Evolutionary conservation across 1,284 basidiomycete genomes (phyloP).

Genomic region (Ceratobasidium sp.): DNA sequence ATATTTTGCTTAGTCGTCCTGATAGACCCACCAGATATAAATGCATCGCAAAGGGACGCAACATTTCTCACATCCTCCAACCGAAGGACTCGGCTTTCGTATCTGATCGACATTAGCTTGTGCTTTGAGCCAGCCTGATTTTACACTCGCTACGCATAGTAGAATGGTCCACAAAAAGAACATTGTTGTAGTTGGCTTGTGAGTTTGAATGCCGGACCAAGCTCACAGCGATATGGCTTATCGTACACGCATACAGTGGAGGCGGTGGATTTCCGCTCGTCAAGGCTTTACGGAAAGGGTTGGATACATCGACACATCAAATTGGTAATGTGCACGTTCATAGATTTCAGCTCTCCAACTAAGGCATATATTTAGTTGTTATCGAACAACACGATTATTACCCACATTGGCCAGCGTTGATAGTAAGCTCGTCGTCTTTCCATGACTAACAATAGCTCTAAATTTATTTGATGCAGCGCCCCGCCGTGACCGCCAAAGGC

Average conservation of each 20-base stretch:
- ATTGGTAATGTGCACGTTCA: background rate
- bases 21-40: background rate
- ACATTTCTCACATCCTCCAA: no score
- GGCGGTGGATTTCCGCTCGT: conserved; percentile 13
- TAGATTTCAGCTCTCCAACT: background rate
- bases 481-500: conserved; percentile 53
- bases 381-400: conserved; percentile 32
- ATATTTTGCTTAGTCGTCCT: background rate
- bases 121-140: no score
- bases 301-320: conserved; percentile 6
- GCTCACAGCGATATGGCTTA: background rate
- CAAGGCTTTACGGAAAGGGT: conserved; percentile 1
- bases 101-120: no score
- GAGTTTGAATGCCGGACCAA: background rate
- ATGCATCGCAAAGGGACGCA: background rate
- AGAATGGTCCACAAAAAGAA: conserved; percentile 33
- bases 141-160: no score
- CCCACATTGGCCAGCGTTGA: conserved; percentile 18
- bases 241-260: background rate
- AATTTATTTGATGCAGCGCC: conserved; percentile 48
- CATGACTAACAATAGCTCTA: no score
- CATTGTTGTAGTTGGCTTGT: conserved; percentile 41
- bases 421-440: background rate
- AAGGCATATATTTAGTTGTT: conserved; percentile 39
- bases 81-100: no score